Evolutionary conservation across 2,329 filamentous ascomycete genomes (phyloP).

Genomic region (Xylaria sp.): DNA sequence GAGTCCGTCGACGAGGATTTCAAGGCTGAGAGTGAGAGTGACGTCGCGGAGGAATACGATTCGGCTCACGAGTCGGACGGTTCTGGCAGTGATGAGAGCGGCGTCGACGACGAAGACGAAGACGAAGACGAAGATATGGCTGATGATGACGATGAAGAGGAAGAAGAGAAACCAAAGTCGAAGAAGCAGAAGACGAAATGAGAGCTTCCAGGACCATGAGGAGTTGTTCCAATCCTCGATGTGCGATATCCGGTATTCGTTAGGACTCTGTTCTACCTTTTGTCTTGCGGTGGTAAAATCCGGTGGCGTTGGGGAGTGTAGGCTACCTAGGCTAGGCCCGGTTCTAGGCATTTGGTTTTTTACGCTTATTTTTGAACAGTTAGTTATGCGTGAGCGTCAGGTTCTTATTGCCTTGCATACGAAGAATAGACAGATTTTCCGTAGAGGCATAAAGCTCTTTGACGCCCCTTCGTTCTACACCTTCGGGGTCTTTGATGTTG

Average conservation of each 20-base stretch:
- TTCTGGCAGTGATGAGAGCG: conserved; percentile 70
- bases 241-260: conserved; percentile 8
- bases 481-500: too few species aligned
- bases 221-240: background rate
- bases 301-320: conserved; percentile 25
- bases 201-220: background rate
- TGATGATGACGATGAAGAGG: conserved; percentile 46
- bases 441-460: background rate
- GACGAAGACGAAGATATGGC: conserved; percentile 40
- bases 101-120: conserved; percentile 56
- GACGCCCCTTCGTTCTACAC: too few species aligned
- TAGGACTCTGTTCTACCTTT: background rate
- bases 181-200: conserved; percentile 35
- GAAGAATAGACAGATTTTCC: background rate
- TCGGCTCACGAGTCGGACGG: conserved; percentile 87
- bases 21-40: conserved; percentile 86
- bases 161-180: conserved; percentile 51
- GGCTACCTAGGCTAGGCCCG: background rate
- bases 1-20: conserved; percentile 98
- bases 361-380: background rate
- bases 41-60: conserved; percentile 96
- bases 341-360: background rate
- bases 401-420: background rate
- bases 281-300: conserved; percentile 17
- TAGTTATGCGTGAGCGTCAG: background rate